A percentile compares a stretch with the other conserved stretches of the same genome.
Evolutionary conservation across 306 rosid genomes (phyloP).

Genomic region (Leucaena leucocephala): DNA sequence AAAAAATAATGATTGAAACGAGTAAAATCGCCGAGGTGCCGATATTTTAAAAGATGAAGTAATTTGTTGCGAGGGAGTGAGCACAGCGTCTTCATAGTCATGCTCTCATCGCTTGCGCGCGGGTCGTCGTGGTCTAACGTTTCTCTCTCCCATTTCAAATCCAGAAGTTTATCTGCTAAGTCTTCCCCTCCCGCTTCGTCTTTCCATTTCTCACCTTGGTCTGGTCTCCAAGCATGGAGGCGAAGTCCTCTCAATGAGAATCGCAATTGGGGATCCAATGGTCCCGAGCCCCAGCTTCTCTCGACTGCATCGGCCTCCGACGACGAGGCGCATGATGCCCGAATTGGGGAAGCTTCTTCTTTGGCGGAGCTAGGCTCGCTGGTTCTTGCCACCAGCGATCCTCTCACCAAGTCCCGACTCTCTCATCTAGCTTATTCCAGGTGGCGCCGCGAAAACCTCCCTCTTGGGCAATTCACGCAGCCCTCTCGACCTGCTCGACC

Average conservation of each 20-base stretch:
- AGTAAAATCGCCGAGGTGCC: neutral
- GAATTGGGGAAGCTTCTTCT: slow-evolving; percentile 54
- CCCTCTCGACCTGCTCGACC: slow-evolving; percentile 59
- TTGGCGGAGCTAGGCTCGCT: slow-evolving; percentile 82
- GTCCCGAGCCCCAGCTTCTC: slow-evolving; percentile 51
- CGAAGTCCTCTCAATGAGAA: slow-evolving; percentile 61
- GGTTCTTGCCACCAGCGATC: slow-evolving; percentile 80
- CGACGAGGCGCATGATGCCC: slow-evolving; percentile 3
- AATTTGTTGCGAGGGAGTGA: neutral
- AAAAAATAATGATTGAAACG: neutral
- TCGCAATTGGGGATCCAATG: slow-evolving; percentile 75
- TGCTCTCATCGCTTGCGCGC: slow-evolving; percentile 29
- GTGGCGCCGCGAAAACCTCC: slow-evolving; percentile 70
- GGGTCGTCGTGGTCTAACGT: slow-evolving; percentile 5
- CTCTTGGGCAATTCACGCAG: slow-evolving; percentile 61
- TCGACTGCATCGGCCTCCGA: slow-evolving; percentile 13
- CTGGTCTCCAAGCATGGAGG: slow-evolving; percentile 81
- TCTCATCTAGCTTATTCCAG: slow-evolving; percentile 81
- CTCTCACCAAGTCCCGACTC: slow-evolving; percentile 67
- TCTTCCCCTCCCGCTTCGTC: slow-evolving; percentile 31
- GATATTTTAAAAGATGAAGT: neutral
- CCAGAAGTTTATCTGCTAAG: slow-evolving; percentile 29
- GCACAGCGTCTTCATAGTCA: neutral
- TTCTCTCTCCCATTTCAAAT: slow-evolving; percentile 33
- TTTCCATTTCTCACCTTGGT: slow-evolving; percentile 53